Evolutionary conservation across 2,329 filamentous ascomycete genomes (phyloP), one percentile per base, ranked within the genome.

Genomic region (Ilyonectria sp.): DNA sequence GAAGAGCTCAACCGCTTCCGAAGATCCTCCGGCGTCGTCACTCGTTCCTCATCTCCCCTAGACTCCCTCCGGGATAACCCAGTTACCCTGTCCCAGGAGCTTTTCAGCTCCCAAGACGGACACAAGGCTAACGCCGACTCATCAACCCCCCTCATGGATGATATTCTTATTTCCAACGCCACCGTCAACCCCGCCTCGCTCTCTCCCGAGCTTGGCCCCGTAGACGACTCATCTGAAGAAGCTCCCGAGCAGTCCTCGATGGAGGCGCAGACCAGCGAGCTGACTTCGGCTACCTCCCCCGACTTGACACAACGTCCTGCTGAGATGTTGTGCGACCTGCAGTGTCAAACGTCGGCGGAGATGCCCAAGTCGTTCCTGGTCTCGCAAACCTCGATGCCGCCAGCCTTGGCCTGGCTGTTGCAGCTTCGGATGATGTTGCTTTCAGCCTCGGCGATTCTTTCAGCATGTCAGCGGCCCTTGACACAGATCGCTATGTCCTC

Each of bases 221-320:
- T 89, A 33, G 77, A 84, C 69, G 87, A 90, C 72, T 65, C 67
- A 46, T 63, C 70, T 46, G 71, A 80, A 56, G 72, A 72, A n/a
- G 75, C 69, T 23, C 67, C 73, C 9, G 73, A 81, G 67, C 69
- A 80, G 47, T 58, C 72, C n/a, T 65, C 66, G 35, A 67, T 65
- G 19, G 75, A 77, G 26, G 66, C 67, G 33, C 68, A 71, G 63
- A 37, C 68, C 63, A 69, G 54, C 53, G 74, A 80, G 74, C 68
- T 70, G 69, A 76, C 73, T 58, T 52, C 71, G 70, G 75, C 77
- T 74, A 77, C 82, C 85, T 89, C 92, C 85, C 88, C 93, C 90
- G 94, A 97, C 89, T 86, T 90, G 96, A 96, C 95, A 98, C 96
- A 98, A 98, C 95, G 97, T 97, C 95, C 96, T 98, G 96, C 96